phyloP scores from a whole-genome alignment of 2,329 filamentous ascomycete genomes.

The Ceratocystis alfenasii region DNA sequence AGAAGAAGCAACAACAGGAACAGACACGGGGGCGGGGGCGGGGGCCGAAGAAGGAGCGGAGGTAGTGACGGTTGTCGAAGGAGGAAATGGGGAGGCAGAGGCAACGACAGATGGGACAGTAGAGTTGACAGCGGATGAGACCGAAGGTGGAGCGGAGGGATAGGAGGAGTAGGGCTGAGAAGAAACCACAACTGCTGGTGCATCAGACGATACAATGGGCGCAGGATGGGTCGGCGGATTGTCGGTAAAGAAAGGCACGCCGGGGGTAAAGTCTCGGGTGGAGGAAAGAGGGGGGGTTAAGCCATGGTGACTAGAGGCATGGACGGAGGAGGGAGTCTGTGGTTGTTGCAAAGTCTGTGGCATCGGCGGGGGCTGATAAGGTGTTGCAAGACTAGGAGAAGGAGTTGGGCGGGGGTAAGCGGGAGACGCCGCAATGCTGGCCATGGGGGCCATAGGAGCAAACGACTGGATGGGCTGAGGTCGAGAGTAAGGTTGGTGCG shows the following conservation, averaged over 20 bases:
- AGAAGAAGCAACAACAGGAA: conserved; percentile 10
- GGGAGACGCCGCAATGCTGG: not conserved
- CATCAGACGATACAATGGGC: conserved; percentile 16
- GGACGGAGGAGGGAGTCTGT: conserved; percentile 43
- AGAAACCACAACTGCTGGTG: conserved; percentile 17
- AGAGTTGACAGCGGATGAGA: conserved; percentile 11
- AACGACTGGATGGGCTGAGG: conserved; percentile 45
- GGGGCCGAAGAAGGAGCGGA: not conserved
- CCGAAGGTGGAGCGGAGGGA: conserved; percentile 16
- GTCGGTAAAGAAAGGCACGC: conserved; percentile 16
- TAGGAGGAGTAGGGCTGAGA: conserved; percentile 17
- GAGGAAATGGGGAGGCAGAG: conserved; percentile 6
- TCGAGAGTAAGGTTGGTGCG: conserved; percentile 31
- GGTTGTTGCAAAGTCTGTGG: conserved; percentile 33
- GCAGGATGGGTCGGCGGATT: not conserved
- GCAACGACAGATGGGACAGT: conserved; percentile 1
- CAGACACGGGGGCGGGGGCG: not conserved
- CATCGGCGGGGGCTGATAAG: conserved; percentile 43
- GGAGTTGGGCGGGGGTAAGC: conserved; percentile 36
- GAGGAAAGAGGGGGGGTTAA: conserved; percentile 19
- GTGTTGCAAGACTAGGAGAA: conserved; percentile 43
- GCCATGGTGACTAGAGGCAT: conserved; percentile 30
- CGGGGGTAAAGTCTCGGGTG: conserved; percentile 20
- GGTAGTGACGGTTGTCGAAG: not conserved
- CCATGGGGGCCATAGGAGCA: conserved; percentile 33